Evolutionary conservation across 225 moss, liverwort and hornwort species (phyloP), one percentile per base, ranked within the genome.

Genomic region (Anthoceros angustus): DNA sequence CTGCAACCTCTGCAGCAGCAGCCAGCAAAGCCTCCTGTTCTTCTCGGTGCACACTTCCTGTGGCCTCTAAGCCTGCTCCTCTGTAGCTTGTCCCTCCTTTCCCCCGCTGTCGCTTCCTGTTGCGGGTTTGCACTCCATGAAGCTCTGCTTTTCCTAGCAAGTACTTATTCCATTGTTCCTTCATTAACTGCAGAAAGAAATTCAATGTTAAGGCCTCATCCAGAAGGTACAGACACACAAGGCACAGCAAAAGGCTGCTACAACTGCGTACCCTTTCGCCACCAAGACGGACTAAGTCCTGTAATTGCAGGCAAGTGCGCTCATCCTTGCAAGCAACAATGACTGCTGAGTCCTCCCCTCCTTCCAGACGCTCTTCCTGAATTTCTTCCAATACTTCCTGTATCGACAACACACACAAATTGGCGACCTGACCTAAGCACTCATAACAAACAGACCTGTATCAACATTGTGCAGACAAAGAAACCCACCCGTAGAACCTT

Each of bases 371-470:
- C 40, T 92, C 86, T 71, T 79, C 86, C 72, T 83, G 80, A 48
- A 98, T 98, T 76, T 98, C 98, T 77, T 89, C 84, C 62, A 98
- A 79, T 67, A 98, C 98, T 74, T 89, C 92, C 98, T 92, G 84
- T 65, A 50, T 16, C 20, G 12, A 68, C 20, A 15, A 49, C 3
- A 5, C 41, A 1, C 42, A 48, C 48, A 25, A n/a, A 42, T 39
- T 61, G 40, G n/a, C 48, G 0, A 62, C 42, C 15, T 20, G 25
- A 63, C 5, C 14, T 55, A 11, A n/a, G 39, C 68, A 64, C 21
- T 43, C 11, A 60, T 11, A 11, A 46, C 42, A 67, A 16, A 69
- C 2, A 21, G 23, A 62, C 62, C 18, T 20, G 39, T 7, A 63
- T 14, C 46, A 49, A 60, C 42, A 63, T 2, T 62, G 12, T 39